Base-by-base conservation (phyloP, 192 early-diverging fungal species). In the Umbelopsis sp. region DNA sequence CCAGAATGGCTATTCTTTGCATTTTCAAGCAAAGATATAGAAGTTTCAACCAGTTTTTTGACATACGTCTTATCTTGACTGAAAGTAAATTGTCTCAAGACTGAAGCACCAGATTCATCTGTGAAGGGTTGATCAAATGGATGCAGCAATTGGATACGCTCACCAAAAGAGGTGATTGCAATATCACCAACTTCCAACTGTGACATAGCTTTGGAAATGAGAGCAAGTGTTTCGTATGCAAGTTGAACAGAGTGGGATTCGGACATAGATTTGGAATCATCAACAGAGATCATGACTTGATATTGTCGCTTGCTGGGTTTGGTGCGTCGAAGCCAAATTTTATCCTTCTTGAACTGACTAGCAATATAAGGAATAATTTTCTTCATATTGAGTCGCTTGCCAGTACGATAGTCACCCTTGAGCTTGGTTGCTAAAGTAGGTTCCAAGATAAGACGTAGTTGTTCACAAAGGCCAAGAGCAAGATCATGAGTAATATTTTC, bases 351-450 rank as follows among this genome's bases (percentile, higher is more conserved):
- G 88, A 97, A 99, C 77, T 97, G 92, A 45, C 90, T 92, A 9
- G 98, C 98, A 85, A 99, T 98, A 71, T 99, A 99, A 14, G 98
- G 96, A 76, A 99, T 98, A 56, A 99, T 95, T 81, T 95, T 97
- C 74, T 96, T 93, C 98, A 99, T 98, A 81, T 97, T 99, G 26
- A 99, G 90, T 10, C 98, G 92, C 81, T 99, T 99, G 67, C 98
- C 98, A 36, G 95, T 98, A 45, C 93, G 87, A 79, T 98, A 99
- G 85, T 99, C 98, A 50, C 98, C 98, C 72, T 92, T 93, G 65
- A 99, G 87, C 81, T 96, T 94, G 32, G 97, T 97, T 0, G 97
- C 95, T 74, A 97, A 84, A 12, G 98, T 98, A 0, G 98, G 98
- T 76, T 98, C 95, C 72, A 99, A 84, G 74, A 99, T 97, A 68